phyloP scores from a whole-genome alignment of 1,284 basidiomycete species.

The Vanrija sp. region DNA sequence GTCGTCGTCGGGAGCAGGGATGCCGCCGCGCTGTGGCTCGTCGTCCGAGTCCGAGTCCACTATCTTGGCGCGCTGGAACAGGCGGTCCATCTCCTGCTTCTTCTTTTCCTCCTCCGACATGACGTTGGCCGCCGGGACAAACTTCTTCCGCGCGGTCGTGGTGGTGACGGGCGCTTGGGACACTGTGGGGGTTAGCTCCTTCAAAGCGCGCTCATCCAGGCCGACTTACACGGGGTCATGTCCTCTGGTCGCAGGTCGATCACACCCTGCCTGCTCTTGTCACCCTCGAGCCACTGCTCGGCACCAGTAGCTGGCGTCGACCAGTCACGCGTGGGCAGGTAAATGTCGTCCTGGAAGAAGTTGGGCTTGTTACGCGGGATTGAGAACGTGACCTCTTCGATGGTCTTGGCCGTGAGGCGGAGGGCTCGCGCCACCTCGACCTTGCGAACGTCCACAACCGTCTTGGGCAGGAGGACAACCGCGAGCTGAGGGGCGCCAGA shows the following conservation, averaged over 20 bases:
- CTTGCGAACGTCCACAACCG: slow-evolving; percentile 44
- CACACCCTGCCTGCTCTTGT: slow-evolving; percentile 9
- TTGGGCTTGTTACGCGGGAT: slow-evolving; percentile 51
- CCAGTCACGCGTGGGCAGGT: slow-evolving; percentile 42
- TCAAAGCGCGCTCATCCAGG: too few species aligned
- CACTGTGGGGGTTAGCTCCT: slow-evolving; percentile 20
- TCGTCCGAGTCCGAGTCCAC: slow-evolving; percentile 39
- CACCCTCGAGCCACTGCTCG: slow-evolving; percentile 41
- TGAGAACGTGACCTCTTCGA: slow-evolving; percentile 51
- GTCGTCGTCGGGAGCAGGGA: slow-evolving; percentile 43
- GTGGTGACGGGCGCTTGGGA: slow-evolving; percentile 37
- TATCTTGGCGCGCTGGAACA: slow-evolving; percentile 43
- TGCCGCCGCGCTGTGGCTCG: slow-evolving; percentile 18
- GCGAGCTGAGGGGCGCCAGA: slow-evolving; percentile 45
- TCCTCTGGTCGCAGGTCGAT: slow-evolving; percentile 43
- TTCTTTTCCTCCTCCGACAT: slow-evolving; percentile 44
- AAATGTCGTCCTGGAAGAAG: slow-evolving; percentile 56
- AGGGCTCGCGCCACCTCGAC: slow-evolving; percentile 50
- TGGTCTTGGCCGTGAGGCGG: slow-evolving; percentile 45
- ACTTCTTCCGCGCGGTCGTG: slow-evolving; percentile 29
- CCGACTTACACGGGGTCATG: slow-evolving; percentile 44
- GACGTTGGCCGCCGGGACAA: slow-evolving; percentile 39
- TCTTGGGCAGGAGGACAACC: slow-evolving; percentile 49
- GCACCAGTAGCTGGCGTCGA: slow-evolving; percentile 24
- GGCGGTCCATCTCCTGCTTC: slow-evolving; percentile 41